phyloP scores from a whole-genome alignment of 176 grass and related monocot genomes.

The Aegilops tauschii region DNA sequence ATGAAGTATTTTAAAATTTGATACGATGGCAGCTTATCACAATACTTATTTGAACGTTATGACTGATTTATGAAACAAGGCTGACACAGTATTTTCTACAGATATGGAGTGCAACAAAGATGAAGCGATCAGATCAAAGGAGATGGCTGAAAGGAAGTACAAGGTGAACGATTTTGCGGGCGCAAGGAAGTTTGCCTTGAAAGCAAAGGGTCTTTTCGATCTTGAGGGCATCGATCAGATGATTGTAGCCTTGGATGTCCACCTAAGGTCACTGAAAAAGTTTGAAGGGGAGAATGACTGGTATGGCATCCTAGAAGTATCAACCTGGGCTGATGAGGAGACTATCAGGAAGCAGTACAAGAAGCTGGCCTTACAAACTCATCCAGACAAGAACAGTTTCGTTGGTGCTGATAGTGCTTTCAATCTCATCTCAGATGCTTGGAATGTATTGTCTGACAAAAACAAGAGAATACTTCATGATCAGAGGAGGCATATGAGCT shows the following conservation, averaged over 20 bases:
- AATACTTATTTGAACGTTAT: neutral
- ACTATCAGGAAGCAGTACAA: slow-evolving; percentile 64
- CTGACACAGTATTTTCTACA: slow-evolving; percentile 23
- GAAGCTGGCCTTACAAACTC: slow-evolving; percentile 67
- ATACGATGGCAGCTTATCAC: neutral
- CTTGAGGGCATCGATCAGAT: slow-evolving; percentile 64
- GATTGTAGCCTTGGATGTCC: slow-evolving; percentile 57
- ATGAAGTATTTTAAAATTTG: neutral
- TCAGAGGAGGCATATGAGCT: slow-evolving; percentile 32
- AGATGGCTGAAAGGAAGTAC: slow-evolving; percentile 68
- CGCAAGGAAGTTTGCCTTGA: slow-evolving; percentile 62
- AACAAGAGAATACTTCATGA: slow-evolving; percentile 46
- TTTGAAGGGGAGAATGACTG: slow-evolving; percentile 49
- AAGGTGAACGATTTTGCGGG: slow-evolving; percentile 39
- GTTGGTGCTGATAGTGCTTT: slow-evolving; percentile 60
- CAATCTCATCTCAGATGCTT: slow-evolving; percentile 64
- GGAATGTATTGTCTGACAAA: slow-evolving; percentile 59
- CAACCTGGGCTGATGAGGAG: slow-evolving; percentile 42
- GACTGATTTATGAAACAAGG: slow-evolving; percentile 5
- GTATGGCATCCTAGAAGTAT: slow-evolving; percentile 54
- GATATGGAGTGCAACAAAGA: slow-evolving; percentile 72
- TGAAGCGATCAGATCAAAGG: slow-evolving; percentile 47
- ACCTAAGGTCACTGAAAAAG: slow-evolving; percentile 46
- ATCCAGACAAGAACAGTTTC: slow-evolving; percentile 72
- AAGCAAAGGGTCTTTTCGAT: slow-evolving; percentile 56